A percentile compares a stretch with the other conserved stretches of the same genome.
These are phyloP conservation scores for Phytophthora agathidicida DNA, from an alignment of 352 stramenopile genomes.

Conservation along the genomic window DNA sequence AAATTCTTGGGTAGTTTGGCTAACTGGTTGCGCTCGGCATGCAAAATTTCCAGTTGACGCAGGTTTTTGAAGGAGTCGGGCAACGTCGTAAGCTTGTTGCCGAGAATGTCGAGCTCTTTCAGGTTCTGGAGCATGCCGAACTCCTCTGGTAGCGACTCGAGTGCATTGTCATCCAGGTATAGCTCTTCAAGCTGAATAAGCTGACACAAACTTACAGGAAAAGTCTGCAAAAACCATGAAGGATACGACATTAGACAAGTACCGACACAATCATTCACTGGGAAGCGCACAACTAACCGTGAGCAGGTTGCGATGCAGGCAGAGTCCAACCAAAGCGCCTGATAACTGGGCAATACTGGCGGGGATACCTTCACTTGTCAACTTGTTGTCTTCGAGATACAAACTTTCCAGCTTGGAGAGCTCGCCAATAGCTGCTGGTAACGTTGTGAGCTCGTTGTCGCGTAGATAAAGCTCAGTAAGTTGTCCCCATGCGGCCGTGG, in stretches of 20 bases:
- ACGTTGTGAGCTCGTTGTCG: conserved; percentile 67
- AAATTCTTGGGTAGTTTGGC: conserved; percentile 81
- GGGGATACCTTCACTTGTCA: conserved; percentile 69
- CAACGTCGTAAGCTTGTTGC: conserved; percentile 70
- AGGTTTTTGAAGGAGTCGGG: conserved; percentile 75
- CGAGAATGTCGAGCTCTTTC: conserved; percentile 74
- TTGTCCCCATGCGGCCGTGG: conserved; percentile 35
- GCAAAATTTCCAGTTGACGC: conserved; percentile 77
- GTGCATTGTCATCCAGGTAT: conserved; percentile 81
- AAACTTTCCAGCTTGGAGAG: conserved; percentile 76
- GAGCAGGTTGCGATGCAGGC: conserved; percentile 82
- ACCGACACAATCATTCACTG: not conserved
- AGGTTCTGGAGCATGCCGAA: conserved; percentile 79
- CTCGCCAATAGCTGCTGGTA: conserved; percentile 60
- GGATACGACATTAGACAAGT: not conserved
- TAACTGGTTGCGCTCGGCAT: conserved; percentile 80
- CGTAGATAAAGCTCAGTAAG: conserved; percentile 87
- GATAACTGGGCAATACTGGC: conserved; percentile 51
- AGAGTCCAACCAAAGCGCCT: conserved; percentile 64
- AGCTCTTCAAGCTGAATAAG: conserved; percentile 81
- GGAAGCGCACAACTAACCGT: conserved; percentile 36
- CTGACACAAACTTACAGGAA: conserved; percentile 70
- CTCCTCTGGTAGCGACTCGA: conserved; percentile 72
- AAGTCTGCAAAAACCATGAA: conserved; percentile 29
- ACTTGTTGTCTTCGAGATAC: conserved; percentile 88